Conservation (phyloP, 176 grass and related monocot genomes). For the Neostapfia colusana region DNA sequence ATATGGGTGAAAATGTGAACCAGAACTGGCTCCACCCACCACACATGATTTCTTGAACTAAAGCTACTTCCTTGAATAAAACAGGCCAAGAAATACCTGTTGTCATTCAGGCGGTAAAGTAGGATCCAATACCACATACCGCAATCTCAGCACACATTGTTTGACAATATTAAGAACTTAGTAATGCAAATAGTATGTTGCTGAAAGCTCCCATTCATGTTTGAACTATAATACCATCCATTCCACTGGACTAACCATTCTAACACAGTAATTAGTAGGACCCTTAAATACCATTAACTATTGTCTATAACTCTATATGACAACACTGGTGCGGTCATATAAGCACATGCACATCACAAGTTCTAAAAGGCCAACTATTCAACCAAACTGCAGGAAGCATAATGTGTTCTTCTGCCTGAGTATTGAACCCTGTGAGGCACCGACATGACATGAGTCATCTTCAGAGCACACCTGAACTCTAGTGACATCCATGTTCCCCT, state of each 20-base stretch:
- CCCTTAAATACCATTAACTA: background rate
- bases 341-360: background rate
- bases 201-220: background rate
- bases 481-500: background rate
- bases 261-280: background rate
- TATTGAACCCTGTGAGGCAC: background rate
- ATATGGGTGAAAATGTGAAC: background rate
- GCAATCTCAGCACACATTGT: background rate
- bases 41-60: background rate
- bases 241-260: background rate
- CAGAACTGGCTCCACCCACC: background rate
- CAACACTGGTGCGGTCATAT: background rate
- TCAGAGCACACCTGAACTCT: background rate
- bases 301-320: background rate
- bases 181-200: constrained; percentile 2
- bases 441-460: background rate
- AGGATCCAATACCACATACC: background rate
- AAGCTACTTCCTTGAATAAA: background rate
- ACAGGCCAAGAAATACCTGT: background rate
- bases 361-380: background rate
- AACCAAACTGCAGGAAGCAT: constrained; percentile 7
- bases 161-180: background rate
- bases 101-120: background rate
- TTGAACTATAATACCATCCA: background rate
- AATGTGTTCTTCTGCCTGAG: background rate